These are phyloP conservation scores for Erythrophleum fordii DNA, from an alignment of 306 rosid genomes.

Conservation along the genomic window DNA sequence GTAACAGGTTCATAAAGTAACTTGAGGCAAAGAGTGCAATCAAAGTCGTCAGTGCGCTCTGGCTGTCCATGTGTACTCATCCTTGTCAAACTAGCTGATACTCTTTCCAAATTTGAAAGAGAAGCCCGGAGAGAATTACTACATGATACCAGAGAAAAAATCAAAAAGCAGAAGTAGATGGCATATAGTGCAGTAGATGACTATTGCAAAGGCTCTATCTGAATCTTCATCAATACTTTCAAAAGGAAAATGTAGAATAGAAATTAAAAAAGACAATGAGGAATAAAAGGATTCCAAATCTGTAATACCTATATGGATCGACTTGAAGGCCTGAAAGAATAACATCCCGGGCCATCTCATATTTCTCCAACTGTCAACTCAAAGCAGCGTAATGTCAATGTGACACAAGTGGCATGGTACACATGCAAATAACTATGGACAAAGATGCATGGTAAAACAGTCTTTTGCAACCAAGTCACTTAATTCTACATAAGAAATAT, in stretches of 20 bases:
- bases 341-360: slow-evolving; percentile 79
- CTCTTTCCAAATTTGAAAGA: slow-evolving; percentile 73
- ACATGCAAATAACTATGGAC: slow-evolving; percentile 16
- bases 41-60: slow-evolving; percentile 84
- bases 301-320: slow-evolving; percentile 77
- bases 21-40: slow-evolving; percentile 93
- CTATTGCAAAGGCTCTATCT: slow-evolving; percentile 34
- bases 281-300: slow-evolving; percentile 7
- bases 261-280: neutral
- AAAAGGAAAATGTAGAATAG: slow-evolving; percentile 10
- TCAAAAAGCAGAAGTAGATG: slow-evolving; percentile 21
- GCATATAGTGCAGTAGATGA: slow-evolving; percentile 34
- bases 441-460: slow-evolving; percentile 27
- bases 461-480: slow-evolving; percentile 22
- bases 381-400: slow-evolving; percentile 33
- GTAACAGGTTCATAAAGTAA: slow-evolving; percentile 87
- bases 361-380: slow-evolving; percentile 83
- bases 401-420: slow-evolving; percentile 15
- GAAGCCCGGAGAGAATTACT: slow-evolving; percentile 72
- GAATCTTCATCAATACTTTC: slow-evolving; percentile 20
- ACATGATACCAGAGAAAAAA: slow-evolving; percentile 51
- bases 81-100: slow-evolving; percentile 47
- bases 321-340: slow-evolving; percentile 92
- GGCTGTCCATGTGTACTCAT: slow-evolving; percentile 55
- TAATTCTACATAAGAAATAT: neutral